Conservation (phyloP, 192 early-diverging fungal genomes). For the Mortierella alpina region DNA sequence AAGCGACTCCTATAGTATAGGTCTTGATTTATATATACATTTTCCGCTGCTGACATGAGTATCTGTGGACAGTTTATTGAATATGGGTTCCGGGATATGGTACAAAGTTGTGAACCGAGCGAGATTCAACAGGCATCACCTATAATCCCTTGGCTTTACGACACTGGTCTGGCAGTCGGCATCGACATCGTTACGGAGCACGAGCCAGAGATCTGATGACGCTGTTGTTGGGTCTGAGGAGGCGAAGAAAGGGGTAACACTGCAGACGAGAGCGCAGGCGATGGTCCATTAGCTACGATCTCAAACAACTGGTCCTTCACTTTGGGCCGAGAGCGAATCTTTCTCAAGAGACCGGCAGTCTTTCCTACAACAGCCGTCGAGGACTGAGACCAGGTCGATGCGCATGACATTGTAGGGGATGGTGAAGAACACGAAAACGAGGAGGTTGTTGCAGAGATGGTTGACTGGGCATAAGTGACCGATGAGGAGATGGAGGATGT, state of each 20-base stretch:
- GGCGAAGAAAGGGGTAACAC: neutral
- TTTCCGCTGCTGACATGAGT: no score
- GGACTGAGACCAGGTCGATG: slow-evolving; percentile 13
- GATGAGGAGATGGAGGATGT: neutral
- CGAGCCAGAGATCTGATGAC: no score
- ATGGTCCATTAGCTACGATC: neutral
- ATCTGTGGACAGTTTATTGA: no score
- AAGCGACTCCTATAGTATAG: no score
- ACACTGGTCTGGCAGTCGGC: no score
- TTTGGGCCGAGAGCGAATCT: slow-evolving; percentile 38
- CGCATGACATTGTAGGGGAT: slow-evolving; percentile 7
- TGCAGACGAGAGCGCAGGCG: neutral
- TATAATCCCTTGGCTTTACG: no score
- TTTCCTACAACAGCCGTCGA: slow-evolving; percentile 2
- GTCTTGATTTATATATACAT: no score
- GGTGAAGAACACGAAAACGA: slow-evolving; percentile 1
- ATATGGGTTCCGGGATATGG: no score
- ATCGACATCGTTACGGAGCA: no score
- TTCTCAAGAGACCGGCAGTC: slow-evolving; percentile 28
- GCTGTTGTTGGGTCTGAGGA: neutral
- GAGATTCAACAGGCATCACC: no score
- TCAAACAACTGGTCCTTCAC: slow-evolving; percentile 36
- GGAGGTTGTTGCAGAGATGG: neutral
- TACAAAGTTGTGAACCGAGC: no score
- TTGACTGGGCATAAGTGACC: neutral